phyloP scores from a whole-genome alignment of 2,329 filamentous ascomycete species.

The Cordyceps fumosorosea region DNA sequence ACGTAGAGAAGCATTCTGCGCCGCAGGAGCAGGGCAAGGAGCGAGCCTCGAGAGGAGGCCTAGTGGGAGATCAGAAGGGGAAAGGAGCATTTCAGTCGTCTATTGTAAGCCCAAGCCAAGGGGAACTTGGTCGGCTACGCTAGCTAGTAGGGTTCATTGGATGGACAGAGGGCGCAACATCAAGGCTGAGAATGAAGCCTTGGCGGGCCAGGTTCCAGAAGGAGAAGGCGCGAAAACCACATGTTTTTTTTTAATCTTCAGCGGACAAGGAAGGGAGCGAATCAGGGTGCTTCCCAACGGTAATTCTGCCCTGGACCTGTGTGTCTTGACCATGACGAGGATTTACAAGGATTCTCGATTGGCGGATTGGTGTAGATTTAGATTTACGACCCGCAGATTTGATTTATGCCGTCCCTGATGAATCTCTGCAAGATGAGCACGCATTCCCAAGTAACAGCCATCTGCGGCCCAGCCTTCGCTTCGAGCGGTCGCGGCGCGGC shows the following conservation, averaged over 20 bases:
- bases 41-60: too few species aligned
- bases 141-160: neutral
- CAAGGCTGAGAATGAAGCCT: slow-evolving; percentile 6
- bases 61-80: neutral
- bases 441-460: neutral
- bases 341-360: neutral
- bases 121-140: neutral
- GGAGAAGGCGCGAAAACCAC: neutral
- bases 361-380: neutral
- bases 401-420: neutral
- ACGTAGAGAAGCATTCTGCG: too few species aligned
- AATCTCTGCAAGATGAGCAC: neutral
- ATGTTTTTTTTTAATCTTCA: neutral
- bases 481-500: neutral
- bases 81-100: neutral
- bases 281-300: too few species aligned
- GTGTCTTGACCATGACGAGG: neutral
- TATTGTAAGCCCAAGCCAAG: neutral
- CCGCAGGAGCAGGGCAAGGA: too few species aligned
- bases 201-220: neutral
- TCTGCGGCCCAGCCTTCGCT: neutral
- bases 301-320: neutral
- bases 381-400: neutral
- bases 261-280: too few species aligned
- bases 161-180: neutral